These are phyloP conservation scores for Mycena maculata DNA, from an alignment of 768 basidiomycete species.

Conservation along the genomic window DNA sequence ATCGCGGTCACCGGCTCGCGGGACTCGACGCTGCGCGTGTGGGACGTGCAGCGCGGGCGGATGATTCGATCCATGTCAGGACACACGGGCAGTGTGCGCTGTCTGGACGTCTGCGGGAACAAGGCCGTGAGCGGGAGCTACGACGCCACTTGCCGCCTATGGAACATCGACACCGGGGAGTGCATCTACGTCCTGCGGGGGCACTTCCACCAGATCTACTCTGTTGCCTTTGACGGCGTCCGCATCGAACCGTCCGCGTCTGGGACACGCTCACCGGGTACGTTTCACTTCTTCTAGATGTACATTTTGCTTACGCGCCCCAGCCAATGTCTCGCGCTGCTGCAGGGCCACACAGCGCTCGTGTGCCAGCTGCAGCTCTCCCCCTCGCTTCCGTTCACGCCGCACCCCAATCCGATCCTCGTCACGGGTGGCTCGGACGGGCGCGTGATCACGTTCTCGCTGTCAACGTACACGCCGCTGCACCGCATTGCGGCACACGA, in stretches of 20 bases:
- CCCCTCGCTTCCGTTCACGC: constrained; percentile 65
- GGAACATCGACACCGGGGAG: constrained; percentile 91
- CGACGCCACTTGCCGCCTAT: constrained; percentile 89
- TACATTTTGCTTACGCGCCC: constrained; percentile 12
- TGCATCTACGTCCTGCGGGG: constrained; percentile 86
- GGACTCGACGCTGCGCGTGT: constrained; percentile 87
- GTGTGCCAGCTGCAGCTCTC: constrained; percentile 91
- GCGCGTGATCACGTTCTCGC: constrained; percentile 79
- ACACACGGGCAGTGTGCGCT: constrained; percentile 85
- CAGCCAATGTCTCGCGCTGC: constrained; percentile 84
- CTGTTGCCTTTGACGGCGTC: constrained; percentile 89
- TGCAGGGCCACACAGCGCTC: constrained; percentile 92
- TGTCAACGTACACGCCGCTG: constrained; percentile 55
- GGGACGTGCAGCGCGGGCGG: constrained; percentile 90
- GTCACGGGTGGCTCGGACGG: constrained; percentile 84
- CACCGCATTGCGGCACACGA: constrained; percentile 90
- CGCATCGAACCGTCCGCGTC: constrained; percentile 86
- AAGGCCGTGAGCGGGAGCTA: constrained; percentile 93
- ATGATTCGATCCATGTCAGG: constrained; percentile 75
- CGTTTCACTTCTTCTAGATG: constrained; percentile 36
- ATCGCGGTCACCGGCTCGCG: constrained; percentile 92
- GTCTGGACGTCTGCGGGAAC: constrained; percentile 88
- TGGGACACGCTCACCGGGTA: constrained; percentile 92
- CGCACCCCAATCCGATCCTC: constrained; percentile 77
- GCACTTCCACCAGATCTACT: constrained; percentile 91